phyloP scores from a whole-genome alignment of 2,329 filamentous ascomycete genomes.

The Torrubiella hemipterigena region DNA sequence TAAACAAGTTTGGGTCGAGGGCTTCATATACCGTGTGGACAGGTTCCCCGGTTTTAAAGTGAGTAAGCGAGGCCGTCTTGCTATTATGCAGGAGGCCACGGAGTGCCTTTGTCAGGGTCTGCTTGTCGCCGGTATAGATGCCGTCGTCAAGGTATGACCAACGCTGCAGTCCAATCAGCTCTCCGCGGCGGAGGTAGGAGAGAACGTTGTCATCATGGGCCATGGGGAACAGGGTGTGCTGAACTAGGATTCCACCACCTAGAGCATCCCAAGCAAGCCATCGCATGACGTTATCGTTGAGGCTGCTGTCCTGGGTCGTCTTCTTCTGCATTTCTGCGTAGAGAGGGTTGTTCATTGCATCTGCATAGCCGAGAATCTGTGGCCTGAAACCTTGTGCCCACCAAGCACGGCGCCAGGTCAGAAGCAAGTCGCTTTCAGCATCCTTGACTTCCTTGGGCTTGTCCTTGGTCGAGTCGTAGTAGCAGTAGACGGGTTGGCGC shows the following conservation, averaged over 20 bases:
- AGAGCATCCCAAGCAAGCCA: slow-evolving; percentile 93
- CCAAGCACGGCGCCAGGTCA: slow-evolving; percentile 88
- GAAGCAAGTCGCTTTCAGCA: slow-evolving; percentile 66
- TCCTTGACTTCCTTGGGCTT: slow-evolving; percentile 53
- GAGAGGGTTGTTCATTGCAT: slow-evolving; percentile 72
- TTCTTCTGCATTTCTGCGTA: slow-evolving; percentile 62
- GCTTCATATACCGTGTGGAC: slow-evolving; percentile 53
- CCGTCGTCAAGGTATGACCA: slow-evolving; percentile 62
- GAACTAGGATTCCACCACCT: slow-evolving; percentile 69
- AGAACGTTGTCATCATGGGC: slow-evolving; percentile 62
- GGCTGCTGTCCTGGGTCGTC: slow-evolving; percentile 42
- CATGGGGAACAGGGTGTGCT: slow-evolving; percentile 80
- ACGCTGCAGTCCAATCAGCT: slow-evolving; percentile 61
- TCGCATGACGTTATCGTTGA: slow-evolving; percentile 62
- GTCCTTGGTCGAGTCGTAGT: slow-evolving; percentile 60
- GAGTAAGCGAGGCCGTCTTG: slow-evolving; percentile 25
- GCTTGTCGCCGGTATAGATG: slow-evolving; percentile 59
- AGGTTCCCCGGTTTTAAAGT: too few relatives aligned
- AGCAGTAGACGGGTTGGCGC: slow-evolving; percentile 76
- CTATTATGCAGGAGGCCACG: slow-evolving; percentile 45
- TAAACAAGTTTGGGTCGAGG: slow-evolving; percentile 47
- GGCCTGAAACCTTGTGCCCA: slow-evolving; percentile 90
- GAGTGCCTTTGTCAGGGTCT: slow-evolving; percentile 51
- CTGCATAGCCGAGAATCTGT: slow-evolving; percentile 63
- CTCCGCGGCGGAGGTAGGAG: slow-evolving; percentile 59